Evolutionary conservation across 768 basidiomycete genomes (phyloP).

Genomic region (Xerocomellus amylosporus): DNA sequence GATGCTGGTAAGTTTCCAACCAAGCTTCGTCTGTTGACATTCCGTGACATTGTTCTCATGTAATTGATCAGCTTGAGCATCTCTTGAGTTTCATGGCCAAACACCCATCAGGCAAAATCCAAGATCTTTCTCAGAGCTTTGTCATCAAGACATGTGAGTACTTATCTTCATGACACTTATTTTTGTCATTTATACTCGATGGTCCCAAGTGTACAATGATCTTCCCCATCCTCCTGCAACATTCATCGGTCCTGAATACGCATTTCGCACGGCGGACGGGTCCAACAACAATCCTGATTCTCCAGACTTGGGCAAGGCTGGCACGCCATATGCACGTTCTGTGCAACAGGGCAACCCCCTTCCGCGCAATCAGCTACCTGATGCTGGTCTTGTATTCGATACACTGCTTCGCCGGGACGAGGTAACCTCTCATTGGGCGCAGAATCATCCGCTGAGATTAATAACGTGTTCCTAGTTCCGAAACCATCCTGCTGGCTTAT

Average conservation of each 20-base stretch:
- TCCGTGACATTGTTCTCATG: neutral
- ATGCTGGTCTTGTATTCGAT: conserved; percentile 79
- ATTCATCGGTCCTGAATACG: conserved; percentile 56
- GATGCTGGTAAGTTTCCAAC: conserved; percentile 53
- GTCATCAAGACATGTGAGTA: conserved; percentile 56
- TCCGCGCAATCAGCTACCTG: conserved; percentile 67
- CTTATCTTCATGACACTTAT: neutral
- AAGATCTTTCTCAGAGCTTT: conserved; percentile 39
- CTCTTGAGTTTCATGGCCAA: conserved; percentile 60
- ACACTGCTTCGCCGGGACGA: conserved; percentile 70
- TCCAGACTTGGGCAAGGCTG: conserved; percentile 76
- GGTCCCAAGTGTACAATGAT: conserved; percentile 68
- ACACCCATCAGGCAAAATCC: conserved; percentile 45
- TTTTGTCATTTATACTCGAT: neutral
- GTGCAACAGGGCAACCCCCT: conserved; percentile 69
- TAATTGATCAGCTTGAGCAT: conserved; percentile 59
- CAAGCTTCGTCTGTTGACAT: neutral
- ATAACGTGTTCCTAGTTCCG: conserved; percentile 49
- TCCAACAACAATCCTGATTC: conserved; percentile 66
- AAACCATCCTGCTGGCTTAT: conserved; percentile 75
- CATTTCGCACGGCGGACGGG: conserved; percentile 76
- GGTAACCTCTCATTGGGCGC: conserved; percentile 34
- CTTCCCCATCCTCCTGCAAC: conserved; percentile 77
- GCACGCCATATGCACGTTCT: conserved; percentile 77
- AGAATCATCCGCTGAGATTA: neutral